These are phyloP conservation scores for Malus hybrid DNA, from an alignment of 331 rosid species.

Conservation along the genomic window DNA sequence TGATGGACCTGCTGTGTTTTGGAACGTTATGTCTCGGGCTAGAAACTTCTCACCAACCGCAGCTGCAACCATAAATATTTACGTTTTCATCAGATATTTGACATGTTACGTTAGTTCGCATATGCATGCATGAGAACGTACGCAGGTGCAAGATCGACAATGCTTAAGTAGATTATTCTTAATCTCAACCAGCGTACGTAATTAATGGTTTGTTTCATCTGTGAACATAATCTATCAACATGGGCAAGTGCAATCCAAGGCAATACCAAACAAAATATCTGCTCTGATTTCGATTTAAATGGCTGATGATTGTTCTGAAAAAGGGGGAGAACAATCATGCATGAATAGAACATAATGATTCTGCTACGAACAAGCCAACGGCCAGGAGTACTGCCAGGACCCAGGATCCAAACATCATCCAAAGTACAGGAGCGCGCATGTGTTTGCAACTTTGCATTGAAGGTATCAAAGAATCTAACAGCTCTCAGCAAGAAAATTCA, in stretches of 20 bases:
- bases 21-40: slow-evolving; percentile 60
- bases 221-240: background rate
- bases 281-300: background rate
- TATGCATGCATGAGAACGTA: no score
- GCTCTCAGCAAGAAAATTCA: background rate
- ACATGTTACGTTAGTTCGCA: background rate
- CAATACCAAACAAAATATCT: background rate
- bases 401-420: no score
- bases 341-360: background rate
- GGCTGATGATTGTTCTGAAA: background rate
- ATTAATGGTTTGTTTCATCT: background rate
- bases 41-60: slow-evolving; percentile 55
- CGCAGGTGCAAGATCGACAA: background rate
- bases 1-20: slow-evolving; percentile 77
- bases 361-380: background rate
- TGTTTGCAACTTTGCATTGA: background rate
- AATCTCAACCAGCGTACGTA: background rate
- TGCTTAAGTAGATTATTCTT: no score
- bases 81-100: background rate
- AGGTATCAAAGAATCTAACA: background rate
- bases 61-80: slow-evolving; percentile 35
- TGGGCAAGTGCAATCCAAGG: background rate
- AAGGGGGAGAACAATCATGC: background rate
- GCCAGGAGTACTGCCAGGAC: background rate
- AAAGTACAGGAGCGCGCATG: background rate